Conservation (phyloP, 805 yeast species). For the Starmerella cellae region DNA sequence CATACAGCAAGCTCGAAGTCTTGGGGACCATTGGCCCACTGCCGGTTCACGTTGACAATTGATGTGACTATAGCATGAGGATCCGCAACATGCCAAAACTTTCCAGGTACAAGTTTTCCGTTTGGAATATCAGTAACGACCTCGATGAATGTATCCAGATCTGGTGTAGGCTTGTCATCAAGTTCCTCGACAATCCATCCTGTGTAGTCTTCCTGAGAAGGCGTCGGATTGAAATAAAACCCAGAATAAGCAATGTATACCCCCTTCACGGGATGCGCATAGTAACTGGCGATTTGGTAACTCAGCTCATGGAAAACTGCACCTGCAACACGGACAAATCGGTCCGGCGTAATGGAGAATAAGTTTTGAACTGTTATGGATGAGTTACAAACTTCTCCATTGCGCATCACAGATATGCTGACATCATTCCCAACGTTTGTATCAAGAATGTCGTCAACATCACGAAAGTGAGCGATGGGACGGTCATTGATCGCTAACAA, state of each 20-base stretch:
- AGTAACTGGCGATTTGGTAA: conserved; percentile 77
- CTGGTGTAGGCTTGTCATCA: conserved; percentile 61
- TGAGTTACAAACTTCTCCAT: conserved; percentile 46
- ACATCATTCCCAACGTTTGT: conserved; percentile 47
- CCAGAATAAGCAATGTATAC: conserved; percentile 67
- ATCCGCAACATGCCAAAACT: conserved; percentile 67
- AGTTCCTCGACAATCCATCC: conserved; percentile 77
- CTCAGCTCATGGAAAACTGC: conserved; percentile 76
- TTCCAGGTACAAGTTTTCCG: conserved; percentile 51
- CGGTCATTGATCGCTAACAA: conserved; percentile 58
- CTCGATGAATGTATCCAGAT: conserved; percentile 60
- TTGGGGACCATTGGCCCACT: conserved; percentile 43
- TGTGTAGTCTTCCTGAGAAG: conserved; percentile 33
- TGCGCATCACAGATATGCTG: conserved; percentile 53
- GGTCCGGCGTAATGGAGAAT: conserved; percentile 68
- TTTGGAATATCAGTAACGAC: conserved; percentile 73
- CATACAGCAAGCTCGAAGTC: conserved; percentile 55
- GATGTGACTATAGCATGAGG: conserved; percentile 58
- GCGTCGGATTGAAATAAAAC: conserved; percentile 46
- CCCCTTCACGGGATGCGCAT: conserved; percentile 72
- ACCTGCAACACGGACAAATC: conserved; percentile 72
- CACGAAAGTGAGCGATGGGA: conserved; percentile 54
- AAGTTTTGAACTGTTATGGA: conserved; percentile 54
- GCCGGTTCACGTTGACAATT: conserved; percentile 66
- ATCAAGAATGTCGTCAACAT: conserved; percentile 76